Evolutionary conservation across 345 rosid genomes (phyloP), one percentile per base, ranked within the genome.

Genomic region (Aquilaria malaccensis): DNA sequence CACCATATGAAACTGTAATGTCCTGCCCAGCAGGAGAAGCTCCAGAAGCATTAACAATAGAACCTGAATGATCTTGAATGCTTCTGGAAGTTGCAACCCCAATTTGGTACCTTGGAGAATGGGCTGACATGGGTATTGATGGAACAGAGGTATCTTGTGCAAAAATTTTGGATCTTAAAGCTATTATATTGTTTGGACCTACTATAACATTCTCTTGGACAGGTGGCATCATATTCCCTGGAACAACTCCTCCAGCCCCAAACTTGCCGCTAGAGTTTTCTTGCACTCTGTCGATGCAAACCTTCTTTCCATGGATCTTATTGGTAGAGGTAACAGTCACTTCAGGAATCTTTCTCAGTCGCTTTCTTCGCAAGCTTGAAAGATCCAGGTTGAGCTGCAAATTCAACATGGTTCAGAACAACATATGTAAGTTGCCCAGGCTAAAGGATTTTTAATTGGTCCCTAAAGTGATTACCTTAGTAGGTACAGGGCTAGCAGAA

Each of bases 241-340:
- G 67, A 73, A 76, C 53, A 53, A 69, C 74, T 71, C 83, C 87
- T 0, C 74, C 63, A 58, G 80, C 84, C 50, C 72, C 84, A 59
- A 74, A 53, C 73, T 79, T 74, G 31, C 76, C 62, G 63, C 81
- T 86, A 56, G 89, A 79, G 79, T 84, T 77, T 69, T 86, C 94
- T 9, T 83, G 82, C 67, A 84, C 76, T 67, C 83, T 79, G 69
- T 86, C 96, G 58, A 77, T 77, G 76, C 85, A 83, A 71, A 81
- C 78, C 70, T 83, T 90, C 84, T 88, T 94, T 60, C 97, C 88
- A 66, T 81, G 82, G 65, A 73, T 81, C 75, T 82, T 81, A 66
- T 75, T 81, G 62, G 68, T 82, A 54, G 88, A 75, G 56, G 82
- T 74, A 59, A 79, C 89, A 14, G 85, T 71, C 51, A 81, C 75